Evolutionary conservation across 2,329 filamentous ascomycete species (phyloP).

Genomic region (Lasiodiplodia gonubiensis): DNA sequence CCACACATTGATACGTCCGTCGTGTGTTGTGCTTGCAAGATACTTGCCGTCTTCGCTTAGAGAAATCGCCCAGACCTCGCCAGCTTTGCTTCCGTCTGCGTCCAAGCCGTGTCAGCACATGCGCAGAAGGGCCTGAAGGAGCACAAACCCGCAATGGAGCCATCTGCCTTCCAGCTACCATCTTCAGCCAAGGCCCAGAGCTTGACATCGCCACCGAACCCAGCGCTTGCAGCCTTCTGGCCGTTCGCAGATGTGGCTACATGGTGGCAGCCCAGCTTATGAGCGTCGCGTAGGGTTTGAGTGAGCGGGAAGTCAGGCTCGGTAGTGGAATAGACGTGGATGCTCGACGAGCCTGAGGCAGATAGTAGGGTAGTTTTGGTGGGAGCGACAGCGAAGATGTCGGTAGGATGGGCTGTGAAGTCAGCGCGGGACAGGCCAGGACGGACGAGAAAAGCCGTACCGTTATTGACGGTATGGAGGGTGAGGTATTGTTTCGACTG

Average conservation of each 20-base stretch:
- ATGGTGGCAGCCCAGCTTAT: conserved; percentile 91
- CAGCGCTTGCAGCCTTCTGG: conserved; percentile 76
- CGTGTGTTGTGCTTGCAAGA: conserved; percentile 84
- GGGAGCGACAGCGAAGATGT: conserved; percentile 83
- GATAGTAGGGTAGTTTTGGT: conserved; percentile 78
- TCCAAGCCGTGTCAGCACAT: background rate
- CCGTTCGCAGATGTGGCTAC: conserved; percentile 74
- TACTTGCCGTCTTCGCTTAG: conserved; percentile 83
- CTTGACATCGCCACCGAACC: conserved; percentile 88
- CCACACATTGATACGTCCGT: conserved; percentile 90
- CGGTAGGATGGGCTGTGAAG: conserved; percentile 74
- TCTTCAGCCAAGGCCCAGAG: conserved; percentile 70
- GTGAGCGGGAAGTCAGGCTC: conserved; percentile 74
- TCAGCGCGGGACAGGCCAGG: conserved; percentile 41
- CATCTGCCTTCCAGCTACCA: conserved; percentile 60
- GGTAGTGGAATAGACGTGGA: conserved; percentile 79
- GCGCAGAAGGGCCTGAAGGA: background rate
- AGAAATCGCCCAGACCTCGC: conserved; percentile 85
- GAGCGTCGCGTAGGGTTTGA: conserved; percentile 79
- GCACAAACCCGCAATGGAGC: conserved; percentile 51
- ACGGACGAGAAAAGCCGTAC: conserved; percentile 55
- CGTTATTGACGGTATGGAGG: conserved; percentile 86
- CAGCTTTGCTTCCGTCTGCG: conserved; percentile 63
- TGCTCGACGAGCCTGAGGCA: conserved; percentile 79
- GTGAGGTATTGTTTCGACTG: conserved; percentile 99